These are phyloP conservation scores for Citrus hindsii DNA, from an alignment of 345 rosid genomes.

Conservation along the genomic window DNA sequence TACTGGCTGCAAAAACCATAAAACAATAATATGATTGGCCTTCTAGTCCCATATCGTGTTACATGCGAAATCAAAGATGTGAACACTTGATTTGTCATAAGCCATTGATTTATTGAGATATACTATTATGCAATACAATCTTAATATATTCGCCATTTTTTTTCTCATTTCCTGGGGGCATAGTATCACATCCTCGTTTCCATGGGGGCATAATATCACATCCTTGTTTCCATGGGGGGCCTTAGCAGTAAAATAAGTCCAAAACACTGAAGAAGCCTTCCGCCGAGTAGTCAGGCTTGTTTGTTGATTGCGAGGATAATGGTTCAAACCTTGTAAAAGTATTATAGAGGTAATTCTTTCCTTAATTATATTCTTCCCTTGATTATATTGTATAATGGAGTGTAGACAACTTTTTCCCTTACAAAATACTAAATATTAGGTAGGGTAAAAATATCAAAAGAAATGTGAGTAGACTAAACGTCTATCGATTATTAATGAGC, in stretches of 20 bases:
- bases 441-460: accelerated
- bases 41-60: neutral
- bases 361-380: no score
- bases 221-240: neutral
- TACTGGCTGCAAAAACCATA: neutral
- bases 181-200: neutral
- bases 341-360: no score
- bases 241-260: neutral
- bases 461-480: no score
- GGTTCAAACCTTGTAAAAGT: no score
- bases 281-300: no score
- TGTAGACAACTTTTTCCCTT: no score
- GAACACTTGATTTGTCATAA: neutral
- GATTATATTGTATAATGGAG: no score
- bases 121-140: neutral
- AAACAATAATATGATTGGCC: neutral
- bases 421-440: no score
- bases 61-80: neutral
- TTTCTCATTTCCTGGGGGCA: no score
- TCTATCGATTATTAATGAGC: accelerated
- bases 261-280: neutral
- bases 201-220: no score
- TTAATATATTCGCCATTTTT: neutral
- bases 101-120: neutral
- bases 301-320: no score